Base-by-base conservation (phyloP, 768 basidiomycete species). In the Termitomyces sp. region DNA sequence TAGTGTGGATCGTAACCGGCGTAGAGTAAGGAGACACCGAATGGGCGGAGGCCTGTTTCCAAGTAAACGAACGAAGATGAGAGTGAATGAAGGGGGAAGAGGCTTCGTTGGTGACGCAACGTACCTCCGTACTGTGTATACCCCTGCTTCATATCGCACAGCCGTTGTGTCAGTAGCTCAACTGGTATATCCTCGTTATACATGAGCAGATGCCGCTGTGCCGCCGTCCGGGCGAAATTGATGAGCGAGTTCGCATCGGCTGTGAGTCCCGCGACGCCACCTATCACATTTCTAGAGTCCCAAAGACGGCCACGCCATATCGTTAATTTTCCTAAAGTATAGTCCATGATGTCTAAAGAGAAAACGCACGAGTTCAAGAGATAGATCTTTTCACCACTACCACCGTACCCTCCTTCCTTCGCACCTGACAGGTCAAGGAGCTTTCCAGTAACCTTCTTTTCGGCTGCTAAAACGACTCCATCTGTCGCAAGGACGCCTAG, bases 141-240 rank as follows among this genome's bases (percentile, higher is more conserved):
- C 7, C 94, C 94, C 69, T 99, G 97, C 76, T 99, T 99, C 78
- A 96, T 84, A 73, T 99, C 91, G 65, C 96, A 98, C 55, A 99
- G 73, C 52, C 89, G 81, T 68, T 98, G 94, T 12, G 94, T 90
- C 52, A 99, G 85, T 63, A 96, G 76, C 70, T 99, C 97, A 29
- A 98, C 97, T 5, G 96, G 96, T 62, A 99, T 98, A 68, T 97
- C 95, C 71, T 98, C 93, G 66, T 98, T 93, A 76, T 97, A 99
- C 47, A 78, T 78, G 64, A 94, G 76, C 57, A 99, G 73, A 75
- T 99, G 92, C 49, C 76, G 76, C 69, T 99, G 95, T 1, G 97
- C 95, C 0, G 91, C 89, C 56, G 86, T 83, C 56, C 97, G 85
- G 9, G 95, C 91, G 66, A 83, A 98, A 75, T 96, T 97, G 66